Percentiles rank a stretch among this genome's conserved stretches.
phyloP scores from a whole-genome alignment of 2,329 filamentous ascomycete genomes.

The Cladosporium phlei region DNA sequence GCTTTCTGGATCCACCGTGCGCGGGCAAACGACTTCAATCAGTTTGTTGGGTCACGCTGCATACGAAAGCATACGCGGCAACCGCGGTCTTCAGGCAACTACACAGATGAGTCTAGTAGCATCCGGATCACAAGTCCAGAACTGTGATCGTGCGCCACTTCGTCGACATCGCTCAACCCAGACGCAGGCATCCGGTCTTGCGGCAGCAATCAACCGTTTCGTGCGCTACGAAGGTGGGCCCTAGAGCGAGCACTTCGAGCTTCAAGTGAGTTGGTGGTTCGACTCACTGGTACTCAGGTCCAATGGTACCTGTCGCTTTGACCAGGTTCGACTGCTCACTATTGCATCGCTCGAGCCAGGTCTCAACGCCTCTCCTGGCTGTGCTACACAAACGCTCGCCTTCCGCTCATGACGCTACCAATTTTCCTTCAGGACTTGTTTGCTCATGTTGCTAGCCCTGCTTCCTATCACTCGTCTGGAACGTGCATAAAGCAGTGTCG shows the following conservation, averaged over 20 bases:
- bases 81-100: neutral
- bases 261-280: neutral
- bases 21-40: too few species aligned
- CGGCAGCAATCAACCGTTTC: slow-evolving; percentile 1
- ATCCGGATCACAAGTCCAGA: slow-evolving; percentile 1
- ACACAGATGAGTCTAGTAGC: slow-evolving; percentile 12
- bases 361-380: neutral
- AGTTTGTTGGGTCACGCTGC: too few species aligned
- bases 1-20: too few species aligned
- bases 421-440: slow-evolving; percentile 7
- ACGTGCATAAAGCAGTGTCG: neutral
- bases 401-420: neutral
- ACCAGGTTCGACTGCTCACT: neutral
- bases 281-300: too few species aligned
- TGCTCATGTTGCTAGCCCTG: neutral
- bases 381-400: slow-evolving; percentile 8
- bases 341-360: neutral
- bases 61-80: slow-evolving; percentile 11
- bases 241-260: neutral
- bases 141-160: slow-evolving; percentile 2
- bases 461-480: neutral
- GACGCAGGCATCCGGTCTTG: slow-evolving; percentile 9
- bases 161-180: slow-evolving; percentile 8
- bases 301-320: too few species aligned
- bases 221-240: slow-evolving; percentile 1